Evolutionary conservation across 73 alveolate genomes (phyloP).

Genomic region (Paraurostyla sp.): DNA sequence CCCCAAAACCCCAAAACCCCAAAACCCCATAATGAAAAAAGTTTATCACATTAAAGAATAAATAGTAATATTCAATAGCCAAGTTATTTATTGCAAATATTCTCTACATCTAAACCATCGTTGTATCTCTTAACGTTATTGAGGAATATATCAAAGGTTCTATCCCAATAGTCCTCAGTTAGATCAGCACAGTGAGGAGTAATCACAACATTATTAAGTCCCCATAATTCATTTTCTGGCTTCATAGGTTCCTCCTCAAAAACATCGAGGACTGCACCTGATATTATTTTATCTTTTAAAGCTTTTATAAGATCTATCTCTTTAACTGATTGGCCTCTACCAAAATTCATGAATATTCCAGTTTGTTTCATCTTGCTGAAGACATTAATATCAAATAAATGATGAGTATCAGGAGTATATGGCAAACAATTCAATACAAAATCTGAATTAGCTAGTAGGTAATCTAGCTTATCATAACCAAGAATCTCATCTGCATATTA

Average conservation of each 20-base stretch:
- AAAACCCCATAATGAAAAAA: no score
- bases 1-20: no score
- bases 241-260: slow-evolving; percentile 78
- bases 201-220: slow-evolving; percentile 44
- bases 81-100: background rate
- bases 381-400: background rate
- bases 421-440: slow-evolving; percentile 75
- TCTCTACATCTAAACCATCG: background rate
- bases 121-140: slow-evolving; percentile 9
- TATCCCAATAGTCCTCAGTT: slow-evolving; percentile 18
- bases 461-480: slow-evolving; percentile 20
- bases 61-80: no score
- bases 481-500: slow-evolving; percentile 61
- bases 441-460: slow-evolving; percentile 55
- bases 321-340: slow-evolving; percentile 77
- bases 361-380: slow-evolving; percentile 64
- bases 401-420: slow-evolving; percentile 52
- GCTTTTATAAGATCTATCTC: slow-evolving; percentile 65
- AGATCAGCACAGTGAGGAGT: slow-evolving; percentile 73
- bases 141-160: slow-evolving; percentile 6
- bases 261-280: slow-evolving; percentile 82
- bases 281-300: slow-evolving; percentile 43
- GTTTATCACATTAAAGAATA: no score
- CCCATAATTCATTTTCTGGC: slow-evolving; percentile 47
- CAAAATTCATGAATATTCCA: slow-evolving; percentile 74